A percentile compares a stretch with the other conserved stretches of the same genome.
phyloP scores from a whole-genome alignment of 176 grass and related monocot species.

The Juncus effusus region DNA sequence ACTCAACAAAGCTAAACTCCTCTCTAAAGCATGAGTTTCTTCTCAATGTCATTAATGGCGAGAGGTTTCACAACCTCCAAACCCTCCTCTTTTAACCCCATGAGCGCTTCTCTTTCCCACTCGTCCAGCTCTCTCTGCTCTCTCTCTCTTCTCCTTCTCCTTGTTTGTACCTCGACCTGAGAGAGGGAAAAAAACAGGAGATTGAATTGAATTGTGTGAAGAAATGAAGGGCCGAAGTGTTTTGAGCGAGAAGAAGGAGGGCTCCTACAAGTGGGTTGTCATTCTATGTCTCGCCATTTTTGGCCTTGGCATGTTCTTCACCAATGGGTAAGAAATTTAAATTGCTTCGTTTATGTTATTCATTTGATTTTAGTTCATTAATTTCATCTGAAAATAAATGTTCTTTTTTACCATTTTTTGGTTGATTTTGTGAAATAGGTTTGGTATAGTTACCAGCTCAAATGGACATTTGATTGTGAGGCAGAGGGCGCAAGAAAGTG shows the following conservation, averaged over 20 bases:
- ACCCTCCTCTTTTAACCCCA: conserved; percentile 17
- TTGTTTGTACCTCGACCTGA: conserved; percentile 9
- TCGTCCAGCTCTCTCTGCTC: conserved; percentile 6
- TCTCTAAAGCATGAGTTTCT: conserved; percentile 4
- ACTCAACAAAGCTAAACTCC: too few relatives aligned
- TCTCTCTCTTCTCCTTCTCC: neutral
- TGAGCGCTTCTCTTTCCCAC: neutral
- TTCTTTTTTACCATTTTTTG: neutral
- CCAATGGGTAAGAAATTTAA: neutral
- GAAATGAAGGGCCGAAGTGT: conserved; percentile 4
- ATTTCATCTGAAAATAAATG: conserved; percentile 12
- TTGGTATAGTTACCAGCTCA: conserved; percentile 2
- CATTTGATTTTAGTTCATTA: conserved; percentile 7
- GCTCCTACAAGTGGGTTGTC: conserved; percentile 16
- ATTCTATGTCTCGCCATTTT: conserved; percentile 17
- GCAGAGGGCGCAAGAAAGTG: conserved; percentile 18
- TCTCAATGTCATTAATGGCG: conserved; percentile 5
- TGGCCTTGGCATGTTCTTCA: conserved; percentile 22
- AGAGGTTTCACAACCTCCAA: conserved; percentile 7
- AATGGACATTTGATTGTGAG: conserved; percentile 2
- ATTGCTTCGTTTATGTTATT: neutral
- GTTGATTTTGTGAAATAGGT: conserved; percentile 22
- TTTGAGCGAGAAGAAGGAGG: conserved; percentile 26
- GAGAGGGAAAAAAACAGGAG: conserved; percentile 13
- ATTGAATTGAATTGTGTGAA: neutral